Evolutionary conservation across 2,329 filamentous ascomycete genomes (phyloP).

Genomic region (Passalora sequoiae): DNA sequence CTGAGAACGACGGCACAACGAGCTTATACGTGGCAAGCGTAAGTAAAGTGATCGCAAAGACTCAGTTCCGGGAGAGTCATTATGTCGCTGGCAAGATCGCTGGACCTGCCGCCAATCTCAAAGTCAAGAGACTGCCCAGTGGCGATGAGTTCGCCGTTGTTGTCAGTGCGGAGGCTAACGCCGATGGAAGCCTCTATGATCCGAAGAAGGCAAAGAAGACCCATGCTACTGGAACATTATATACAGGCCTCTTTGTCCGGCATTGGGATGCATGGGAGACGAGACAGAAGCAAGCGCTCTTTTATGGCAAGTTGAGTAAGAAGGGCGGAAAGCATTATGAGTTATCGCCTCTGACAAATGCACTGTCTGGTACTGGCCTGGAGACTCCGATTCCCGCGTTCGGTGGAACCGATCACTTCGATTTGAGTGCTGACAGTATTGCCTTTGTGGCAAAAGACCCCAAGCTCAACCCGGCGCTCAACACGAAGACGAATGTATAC

Average conservation of each 20-base stretch:
- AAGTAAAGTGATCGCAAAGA: slow-evolving; percentile 8
- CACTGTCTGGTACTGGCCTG: slow-evolving; percentile 54
- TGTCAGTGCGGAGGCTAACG: slow-evolving; percentile 57
- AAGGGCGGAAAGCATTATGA: slow-evolving; percentile 32
- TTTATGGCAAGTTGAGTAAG: slow-evolving; percentile 58
- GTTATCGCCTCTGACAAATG: slow-evolving; percentile 54
- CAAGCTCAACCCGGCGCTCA: slow-evolving; percentile 62
- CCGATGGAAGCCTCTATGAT: slow-evolving; percentile 60
- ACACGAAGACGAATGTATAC: slow-evolving; percentile 80
- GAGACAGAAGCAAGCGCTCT: slow-evolving; percentile 65
- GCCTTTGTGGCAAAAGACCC: slow-evolving; percentile 74
- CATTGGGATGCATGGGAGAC: slow-evolving; percentile 57
- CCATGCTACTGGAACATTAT: slow-evolving; percentile 44
- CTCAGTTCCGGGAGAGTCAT: neutral
- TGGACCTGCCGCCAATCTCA: slow-evolving; percentile 46
- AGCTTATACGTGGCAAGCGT: slow-evolving; percentile 22
- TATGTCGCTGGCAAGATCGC: slow-evolving; percentile 37
- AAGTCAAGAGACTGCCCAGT: slow-evolving; percentile 38
- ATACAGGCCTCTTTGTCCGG: slow-evolving; percentile 49
- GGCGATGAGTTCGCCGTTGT: slow-evolving; percentile 40
- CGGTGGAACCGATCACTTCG: slow-evolving; percentile 74
- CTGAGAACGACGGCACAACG: slow-evolving; percentile 40
- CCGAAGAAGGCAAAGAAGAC: slow-evolving; percentile 46
- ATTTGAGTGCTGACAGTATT: slow-evolving; percentile 60
- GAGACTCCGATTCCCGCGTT: slow-evolving; percentile 71